Base-by-base conservation (phyloP, 2,329 filamentous ascomycete genomes). In the Pseudogymnoascus sp. region DNA sequence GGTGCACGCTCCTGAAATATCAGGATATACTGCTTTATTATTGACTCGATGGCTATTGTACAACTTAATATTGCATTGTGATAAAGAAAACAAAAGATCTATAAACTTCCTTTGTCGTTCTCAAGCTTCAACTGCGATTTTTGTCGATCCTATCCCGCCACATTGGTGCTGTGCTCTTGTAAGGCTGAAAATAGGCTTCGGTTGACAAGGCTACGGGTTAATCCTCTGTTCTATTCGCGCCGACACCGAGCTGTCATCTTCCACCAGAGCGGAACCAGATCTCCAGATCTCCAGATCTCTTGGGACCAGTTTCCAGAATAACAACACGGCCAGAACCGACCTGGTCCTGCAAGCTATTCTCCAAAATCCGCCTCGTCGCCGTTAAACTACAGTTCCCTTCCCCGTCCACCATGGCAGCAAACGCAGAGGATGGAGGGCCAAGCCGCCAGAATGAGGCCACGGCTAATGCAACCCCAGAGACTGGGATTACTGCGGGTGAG, bases 401-500 rank as follows among this genome's bases (percentile, higher is more conserved):
- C 42, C 23, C 2, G 7, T 4, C 23, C 45, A 30, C 25, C n/a
- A 55, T 55, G 45, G 25, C 45, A 55, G 45, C 45, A 55, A 55
- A 33, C 25, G 8, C n/a, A 25, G 39, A 33, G 22, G 64, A 62
- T 22, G 62, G 59, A 55, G 64, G 63, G 35, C 64, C 64, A 30
- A 62, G 62, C 22, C 61, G 62, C 64, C 60, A 60, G 58, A 42
- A 38, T 60, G 45, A 55, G 25, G n/a, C 45, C 45, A 55, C 45
- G 9, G 12, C 28, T 55, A 33, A 30, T 55, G n/a, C n/a, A 55
- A 25, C n/a, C 14, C 35, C 65, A 62, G 59, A 36, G 28, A 28
- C 62, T 63, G 67, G 68, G 39, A 74, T 75, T 64, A 76, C 71
- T 65, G 73, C 75, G 66, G 75, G 76, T 76, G 69, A 63, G 65